These are phyloP conservation scores for Trichomonas tenax DNA, from an alignment of 208 protist genomes.

Conservation along the genomic window DNA sequence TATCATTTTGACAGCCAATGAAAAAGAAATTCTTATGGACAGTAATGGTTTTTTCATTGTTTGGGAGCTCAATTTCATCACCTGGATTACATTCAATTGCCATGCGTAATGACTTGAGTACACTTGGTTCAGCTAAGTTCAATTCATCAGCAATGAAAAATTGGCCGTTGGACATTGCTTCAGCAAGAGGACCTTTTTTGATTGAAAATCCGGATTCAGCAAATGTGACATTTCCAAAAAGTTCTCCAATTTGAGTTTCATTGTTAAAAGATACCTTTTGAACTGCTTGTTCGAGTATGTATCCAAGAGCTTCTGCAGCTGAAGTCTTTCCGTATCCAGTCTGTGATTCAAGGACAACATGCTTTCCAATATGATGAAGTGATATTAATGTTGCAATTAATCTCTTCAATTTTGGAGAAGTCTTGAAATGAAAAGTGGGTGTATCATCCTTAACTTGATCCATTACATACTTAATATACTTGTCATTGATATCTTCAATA, in stretches of 20 bases:
- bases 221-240: background rate
- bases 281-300: background rate
- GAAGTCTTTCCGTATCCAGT: background rate
- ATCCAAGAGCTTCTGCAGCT: background rate
- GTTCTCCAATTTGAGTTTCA: background rate
- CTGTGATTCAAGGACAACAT: background rate
- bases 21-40: background rate
- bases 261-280: background rate
- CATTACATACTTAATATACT: background rate
- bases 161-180: background rate
- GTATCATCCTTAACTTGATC: background rate
- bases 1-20: background rate
- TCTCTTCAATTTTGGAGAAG: background rate
- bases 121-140: background rate
- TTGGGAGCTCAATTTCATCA: background rate
- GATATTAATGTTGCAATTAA: background rate
- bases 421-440: background rate
- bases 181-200: background rate
- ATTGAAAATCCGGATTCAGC: background rate
- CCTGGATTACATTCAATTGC: background rate
- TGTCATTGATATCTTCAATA: background rate
- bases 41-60: background rate
- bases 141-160: constrained; percentile 7
- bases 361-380: background rate
- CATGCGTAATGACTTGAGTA: background rate